Evolutionary conservation across 495 filamentous ascomycete species (phyloP), one percentile per base, ranked within the genome.

Genomic region (Hypoxylon cercidicola): DNA sequence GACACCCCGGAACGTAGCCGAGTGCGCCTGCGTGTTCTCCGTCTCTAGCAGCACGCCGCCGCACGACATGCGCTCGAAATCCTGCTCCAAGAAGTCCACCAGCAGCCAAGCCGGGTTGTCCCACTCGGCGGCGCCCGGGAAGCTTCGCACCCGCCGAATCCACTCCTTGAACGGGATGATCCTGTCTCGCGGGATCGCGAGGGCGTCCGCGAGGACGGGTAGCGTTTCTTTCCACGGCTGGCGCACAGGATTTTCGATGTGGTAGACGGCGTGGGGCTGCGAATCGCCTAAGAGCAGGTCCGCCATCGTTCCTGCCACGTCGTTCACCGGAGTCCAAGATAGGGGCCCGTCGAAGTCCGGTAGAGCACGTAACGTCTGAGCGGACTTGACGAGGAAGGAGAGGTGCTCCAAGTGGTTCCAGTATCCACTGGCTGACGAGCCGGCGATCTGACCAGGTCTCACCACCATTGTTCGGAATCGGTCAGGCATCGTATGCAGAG

Each of bases 341-440:
- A 84, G 25, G 2, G 56, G 37, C 0, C 83, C 82, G 0, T 72
- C 41, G 5, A 85, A 58, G 28, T 78, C 75, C 0, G 85, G 84
- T 2, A 84, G 58, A 0, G 69, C 72, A 0, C 71, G 70, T 0
- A 87, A 62, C 0, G 74, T 79, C 64, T 86, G 81, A 0, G 81
- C 72, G 0, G 81, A 84, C 63, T 85, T 87, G 43, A 85, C 41
- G 44, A 88, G 39, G 49, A 82, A 82, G 0, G 73, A 52, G 11
- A 85, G 66, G 62, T 84, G 81, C 58, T 85, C 84, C 19, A 73
- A 55, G 0, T 72, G 56, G 44, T 85, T 87, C 85, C 83, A 87
- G 51, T 81, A 80, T 2, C 84, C 85, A 37, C 69, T 82, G 1
- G 35, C 66, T 13, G 66, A 78, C 0, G 81, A 84, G 0, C 83